Conservation (phyloP, 2,329 filamentous ascomycete genomes). For the Ilyonectria destructans region DNA sequence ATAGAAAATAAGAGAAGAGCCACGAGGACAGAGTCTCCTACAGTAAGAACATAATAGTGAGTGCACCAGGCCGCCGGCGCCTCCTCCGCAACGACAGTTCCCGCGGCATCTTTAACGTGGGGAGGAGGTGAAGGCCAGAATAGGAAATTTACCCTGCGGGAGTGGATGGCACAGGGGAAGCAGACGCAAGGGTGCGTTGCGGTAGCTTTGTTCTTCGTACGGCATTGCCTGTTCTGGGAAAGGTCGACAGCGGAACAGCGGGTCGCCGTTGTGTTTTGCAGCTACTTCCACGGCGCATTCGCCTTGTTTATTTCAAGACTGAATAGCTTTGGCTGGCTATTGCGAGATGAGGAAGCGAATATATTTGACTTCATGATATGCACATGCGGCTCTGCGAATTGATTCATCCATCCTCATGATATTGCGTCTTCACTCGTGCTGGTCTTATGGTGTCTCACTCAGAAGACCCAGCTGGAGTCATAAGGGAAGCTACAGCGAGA, state of each 20-base stretch:
- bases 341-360: not conserved
- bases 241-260: conserved; percentile 16
- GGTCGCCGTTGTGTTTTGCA: conserved; percentile 4
- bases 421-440: not conserved
- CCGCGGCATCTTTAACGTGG: not conserved
- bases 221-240: conserved; percentile 40
- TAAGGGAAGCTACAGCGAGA: not conserved
- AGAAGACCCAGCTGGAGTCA: not conserved
- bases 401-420: not conserved
- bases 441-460: not conserved
- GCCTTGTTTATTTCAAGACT: not conserved
- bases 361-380: not conserved
- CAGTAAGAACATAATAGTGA: not conserved
- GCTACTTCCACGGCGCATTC: not conserved
- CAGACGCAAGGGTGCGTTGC: not conserved
- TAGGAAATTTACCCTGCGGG: not conserved
- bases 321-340: not conserved
- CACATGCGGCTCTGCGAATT: conserved; percentile 21
- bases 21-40: not conserved
- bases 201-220: conserved; percentile 1
- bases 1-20: conserved; percentile 10
- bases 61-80: conserved; percentile 5
- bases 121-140: not conserved
- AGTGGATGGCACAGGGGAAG: not conserved
- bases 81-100: not conserved